phyloP scores from a whole-genome alignment of 2,329 filamentous ascomycete species.

The Diaporthe citriasiana region DNA sequence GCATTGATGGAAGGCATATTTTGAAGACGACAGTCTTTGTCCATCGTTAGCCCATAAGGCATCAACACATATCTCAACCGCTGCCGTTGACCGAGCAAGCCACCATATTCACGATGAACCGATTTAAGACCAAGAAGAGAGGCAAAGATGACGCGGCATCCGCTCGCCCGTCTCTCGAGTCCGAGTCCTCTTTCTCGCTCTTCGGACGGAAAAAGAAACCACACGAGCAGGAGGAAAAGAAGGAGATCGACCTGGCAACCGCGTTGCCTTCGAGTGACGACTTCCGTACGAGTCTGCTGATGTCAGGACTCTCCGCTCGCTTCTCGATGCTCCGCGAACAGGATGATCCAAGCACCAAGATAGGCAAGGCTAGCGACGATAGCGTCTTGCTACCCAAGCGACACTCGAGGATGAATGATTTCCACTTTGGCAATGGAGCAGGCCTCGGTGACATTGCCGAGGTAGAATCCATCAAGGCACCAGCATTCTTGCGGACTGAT shows the following conservation, averaged over 20 bases:
- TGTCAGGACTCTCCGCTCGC: constrained; percentile 93
- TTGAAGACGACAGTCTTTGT: constrained; percentile 29
- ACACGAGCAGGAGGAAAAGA: constrained; percentile 70
- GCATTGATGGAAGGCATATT: constrained; percentile 35
- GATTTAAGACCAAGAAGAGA: constrained; percentile 82
- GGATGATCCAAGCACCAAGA: constrained; percentile 88
- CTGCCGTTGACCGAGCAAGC: constrained; percentile 22
- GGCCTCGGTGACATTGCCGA: constrained; percentile 88
- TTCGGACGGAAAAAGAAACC: constrained; percentile 71
- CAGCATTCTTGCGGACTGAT: constrained; percentile 69
- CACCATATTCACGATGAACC: constrained; percentile 72
- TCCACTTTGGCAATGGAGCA: constrained; percentile 67
- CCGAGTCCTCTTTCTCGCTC: constrained; percentile 65
- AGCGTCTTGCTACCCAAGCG: constrained; percentile 89
- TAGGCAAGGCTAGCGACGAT: constrained; percentile 96
- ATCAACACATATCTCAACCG: background rate
- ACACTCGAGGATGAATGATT: constrained; percentile 82
- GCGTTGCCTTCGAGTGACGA: constrained; percentile 88
- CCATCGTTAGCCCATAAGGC: constrained; percentile 2
- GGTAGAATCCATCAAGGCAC: constrained; percentile 81
- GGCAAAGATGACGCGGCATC: constrained; percentile 67
- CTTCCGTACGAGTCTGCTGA: constrained; percentile 94
- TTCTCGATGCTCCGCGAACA: constrained; percentile 98
- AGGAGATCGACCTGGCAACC: constrained; percentile 78
- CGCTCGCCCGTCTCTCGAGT: constrained; percentile 65